phyloP scores from a whole-genome alignment of 805 yeast species.

The Hemisphaericaspora nanyangensis region DNA sequence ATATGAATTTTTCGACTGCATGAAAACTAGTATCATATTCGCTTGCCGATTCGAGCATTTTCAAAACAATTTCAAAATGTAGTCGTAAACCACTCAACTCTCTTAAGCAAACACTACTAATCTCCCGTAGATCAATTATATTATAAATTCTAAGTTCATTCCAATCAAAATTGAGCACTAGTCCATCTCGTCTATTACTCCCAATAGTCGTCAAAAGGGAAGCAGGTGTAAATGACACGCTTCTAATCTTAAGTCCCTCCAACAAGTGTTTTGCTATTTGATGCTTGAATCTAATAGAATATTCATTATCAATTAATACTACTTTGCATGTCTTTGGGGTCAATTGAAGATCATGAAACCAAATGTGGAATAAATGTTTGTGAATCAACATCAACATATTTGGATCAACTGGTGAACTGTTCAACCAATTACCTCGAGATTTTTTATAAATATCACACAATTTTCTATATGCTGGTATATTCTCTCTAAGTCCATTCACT shows the following conservation, averaged over 20 bases:
- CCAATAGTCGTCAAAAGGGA: constrained; percentile 19
- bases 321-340: constrained; percentile 17
- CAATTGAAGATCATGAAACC: constrained; percentile 6
- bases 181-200: constrained; percentile 17
- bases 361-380: constrained; percentile 11
- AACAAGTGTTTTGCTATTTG: constrained; percentile 18
- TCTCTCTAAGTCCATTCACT: neutral
- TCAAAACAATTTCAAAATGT: constrained; percentile 14
- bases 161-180: constrained; percentile 31
- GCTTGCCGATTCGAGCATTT: neutral
- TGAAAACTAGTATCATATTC: neutral
- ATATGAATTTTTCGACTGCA: neutral
- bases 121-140: constrained; percentile 22
- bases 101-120: constrained; percentile 6
- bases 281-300: constrained; percentile 13
- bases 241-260: constrained; percentile 18
- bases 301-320: constrained; percentile 15
- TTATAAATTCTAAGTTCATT: constrained; percentile 13
- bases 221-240: constrained; percentile 19
- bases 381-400: constrained; percentile 4
- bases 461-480: constrained; percentile 4
- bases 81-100: constrained; percentile 12
- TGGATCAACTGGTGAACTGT: constrained; percentile 5
- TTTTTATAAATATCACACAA: neutral
- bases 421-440: constrained; percentile 6